Evolutionary conservation across 1,284 basidiomycete species (phyloP).

Genomic region (Boletus smithii): DNA sequence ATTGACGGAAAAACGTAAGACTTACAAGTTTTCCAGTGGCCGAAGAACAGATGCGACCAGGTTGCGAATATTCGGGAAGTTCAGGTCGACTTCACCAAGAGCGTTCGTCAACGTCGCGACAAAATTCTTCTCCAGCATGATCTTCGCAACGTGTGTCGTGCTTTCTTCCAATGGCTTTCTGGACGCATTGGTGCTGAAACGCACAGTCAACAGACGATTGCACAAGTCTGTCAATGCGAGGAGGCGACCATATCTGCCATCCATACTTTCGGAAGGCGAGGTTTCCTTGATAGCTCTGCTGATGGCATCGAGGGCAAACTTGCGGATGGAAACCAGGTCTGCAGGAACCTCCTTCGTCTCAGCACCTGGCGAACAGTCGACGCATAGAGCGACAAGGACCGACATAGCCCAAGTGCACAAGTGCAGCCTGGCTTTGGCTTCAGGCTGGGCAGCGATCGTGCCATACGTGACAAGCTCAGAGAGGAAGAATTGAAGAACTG

Average conservation of each 20-base stretch:
- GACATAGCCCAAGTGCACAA: slow-evolving; percentile 90
- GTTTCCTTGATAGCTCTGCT: slow-evolving; percentile 86
- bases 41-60: slow-evolving; percentile 84
- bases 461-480: slow-evolving; percentile 77
- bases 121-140: slow-evolving; percentile 98
- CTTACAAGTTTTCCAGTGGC: slow-evolving; percentile 87
- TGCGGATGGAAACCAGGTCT: slow-evolving; percentile 83
- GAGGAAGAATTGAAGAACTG: slow-evolving; percentile 74
- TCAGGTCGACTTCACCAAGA: slow-evolving; percentile 91
- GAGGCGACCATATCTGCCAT: slow-evolving; percentile 84
- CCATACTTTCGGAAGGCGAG: slow-evolving; percentile 61
- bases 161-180: slow-evolving; percentile 76
- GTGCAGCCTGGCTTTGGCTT: slow-evolving; percentile 55
- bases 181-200: slow-evolving; percentile 53
- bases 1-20: slow-evolving; percentile 11
- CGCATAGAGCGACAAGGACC: slow-evolving; percentile 87
- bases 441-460: slow-evolving; percentile 61
- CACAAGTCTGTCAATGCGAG: slow-evolving; percentile 88
- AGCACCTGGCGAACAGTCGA: slow-evolving; percentile 66
- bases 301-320: slow-evolving; percentile 86
- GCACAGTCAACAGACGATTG: slow-evolving; percentile 82
- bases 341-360: slow-evolving; percentile 75
- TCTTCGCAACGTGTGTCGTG: slow-evolving; percentile 90
- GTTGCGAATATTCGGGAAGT: slow-evolving; percentile 88
- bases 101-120: slow-evolving; percentile 87